A percentile compares a stretch with the other conserved stretches of the same genome.
Conservation (phyloP, 805 yeast genomes). For the Lipomyces starkeyi region DNA sequence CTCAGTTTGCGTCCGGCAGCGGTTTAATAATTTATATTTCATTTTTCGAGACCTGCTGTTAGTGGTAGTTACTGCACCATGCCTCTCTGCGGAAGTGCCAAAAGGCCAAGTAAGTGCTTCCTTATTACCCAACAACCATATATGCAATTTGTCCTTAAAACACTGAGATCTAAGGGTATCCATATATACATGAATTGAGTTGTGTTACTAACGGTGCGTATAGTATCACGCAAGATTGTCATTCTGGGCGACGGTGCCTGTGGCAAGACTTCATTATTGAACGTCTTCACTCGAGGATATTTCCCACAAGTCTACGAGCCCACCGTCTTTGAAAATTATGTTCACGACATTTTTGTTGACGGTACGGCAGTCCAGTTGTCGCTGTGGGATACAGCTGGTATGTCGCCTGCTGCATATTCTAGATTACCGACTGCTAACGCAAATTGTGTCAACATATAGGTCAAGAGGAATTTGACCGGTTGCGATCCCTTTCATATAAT, state of each 20-base stretch:
- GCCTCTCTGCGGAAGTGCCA: conserved; percentile 48
- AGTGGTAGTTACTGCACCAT: conserved; percentile 37
- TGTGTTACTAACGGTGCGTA: neutral
- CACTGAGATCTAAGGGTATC: neutral
- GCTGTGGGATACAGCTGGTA: conserved; percentile 97
- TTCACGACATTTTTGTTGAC: conserved; percentile 95
- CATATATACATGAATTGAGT: neutral
- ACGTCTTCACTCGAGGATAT: conserved; percentile 95
- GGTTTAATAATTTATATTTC: neutral
- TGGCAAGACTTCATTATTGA: conserved; percentile 93
- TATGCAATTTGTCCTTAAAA: neutral
- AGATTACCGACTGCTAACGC: neutral
- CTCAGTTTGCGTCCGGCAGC: neutral
- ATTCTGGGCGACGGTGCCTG: conserved; percentile 63
- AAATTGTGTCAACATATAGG: conserved; percentile 11
- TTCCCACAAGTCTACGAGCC: conserved; percentile 99
- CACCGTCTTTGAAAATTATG: conserved; percentile 95
- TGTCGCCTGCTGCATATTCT: neutral
- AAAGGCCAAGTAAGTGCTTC: conserved; percentile 31
- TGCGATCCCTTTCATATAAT: conserved; percentile 88
- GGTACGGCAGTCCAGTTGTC: conserved; percentile 91
- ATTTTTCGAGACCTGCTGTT: neutral
- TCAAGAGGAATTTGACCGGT: conserved; percentile 95
- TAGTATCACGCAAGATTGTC: conserved; percentile 36
- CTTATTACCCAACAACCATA: neutral